Percentiles rank a stretch among this genome's conserved stretches.
These are phyloP conservation scores for Ophiostoma himal-ulmi DNA, from an alignment of 2,329 filamentous ascomycete species.

Conservation along the genomic window DNA sequence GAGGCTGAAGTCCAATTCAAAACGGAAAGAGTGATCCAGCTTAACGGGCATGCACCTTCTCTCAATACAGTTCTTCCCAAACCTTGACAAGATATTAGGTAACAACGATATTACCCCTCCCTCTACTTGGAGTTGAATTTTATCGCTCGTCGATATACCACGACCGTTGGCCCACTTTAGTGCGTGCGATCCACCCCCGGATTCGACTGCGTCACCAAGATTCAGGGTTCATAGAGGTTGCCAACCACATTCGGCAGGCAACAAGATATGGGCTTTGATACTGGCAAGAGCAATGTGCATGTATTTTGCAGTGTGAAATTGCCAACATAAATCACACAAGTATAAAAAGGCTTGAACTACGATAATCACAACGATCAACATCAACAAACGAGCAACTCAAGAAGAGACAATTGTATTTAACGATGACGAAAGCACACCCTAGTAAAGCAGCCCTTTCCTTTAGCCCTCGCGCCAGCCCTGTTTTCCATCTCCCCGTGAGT, in stretches of 20 bases:
- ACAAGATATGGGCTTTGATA: not conserved
- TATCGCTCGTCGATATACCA: not conserved
- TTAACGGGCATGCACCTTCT: not conserved
- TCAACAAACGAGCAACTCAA: not conserved
- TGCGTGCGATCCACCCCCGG: not conserved
- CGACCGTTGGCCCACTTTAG: not conserved
- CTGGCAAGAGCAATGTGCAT: not conserved
- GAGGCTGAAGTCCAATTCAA: not conserved
- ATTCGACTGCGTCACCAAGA: not conserved
- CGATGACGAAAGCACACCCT: constrained; percentile 10
- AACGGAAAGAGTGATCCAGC: not conserved
- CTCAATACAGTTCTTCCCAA: not conserved
- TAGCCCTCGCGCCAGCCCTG: constrained; percentile 18
- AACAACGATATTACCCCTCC: not conserved
- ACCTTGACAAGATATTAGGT: not conserved
- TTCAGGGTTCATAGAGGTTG: not conserved
- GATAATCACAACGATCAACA: not conserved
- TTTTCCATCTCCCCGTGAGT: constrained; percentile 14
- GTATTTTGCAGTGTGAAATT: not conserved
- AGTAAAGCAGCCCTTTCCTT: constrained; percentile 10
- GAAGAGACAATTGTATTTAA: constrained; percentile 15
- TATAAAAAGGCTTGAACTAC: not conserved
- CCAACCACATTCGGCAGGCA: constrained; percentile 3
- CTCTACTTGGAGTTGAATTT: not conserved
- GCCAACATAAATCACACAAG: not conserved